Conservation (phyloP, 2,329 filamentous ascomycete genomes). For the Lomentospora prolificans region DNA sequence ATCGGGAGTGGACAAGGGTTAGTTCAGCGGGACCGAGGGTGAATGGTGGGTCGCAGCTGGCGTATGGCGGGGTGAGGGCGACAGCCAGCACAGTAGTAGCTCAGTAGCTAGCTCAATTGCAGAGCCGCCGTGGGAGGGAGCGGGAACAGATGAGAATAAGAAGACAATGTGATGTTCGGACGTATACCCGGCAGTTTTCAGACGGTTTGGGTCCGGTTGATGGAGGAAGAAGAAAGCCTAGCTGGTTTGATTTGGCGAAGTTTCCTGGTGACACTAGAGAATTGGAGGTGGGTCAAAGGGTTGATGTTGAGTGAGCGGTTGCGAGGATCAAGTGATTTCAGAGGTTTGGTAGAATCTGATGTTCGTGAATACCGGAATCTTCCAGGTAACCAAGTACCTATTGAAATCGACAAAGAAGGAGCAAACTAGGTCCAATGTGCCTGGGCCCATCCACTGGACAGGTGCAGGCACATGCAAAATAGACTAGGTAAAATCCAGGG, state of each 20-base stretch:
- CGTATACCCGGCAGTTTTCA: no score
- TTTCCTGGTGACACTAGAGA: no score
- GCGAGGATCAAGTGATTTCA: background rate
- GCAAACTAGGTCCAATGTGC: background rate
- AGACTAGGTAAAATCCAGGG: background rate
- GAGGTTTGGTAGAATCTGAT: background rate
- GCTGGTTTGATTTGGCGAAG: no score
- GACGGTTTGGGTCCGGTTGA: no score
- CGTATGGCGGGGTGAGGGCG: background rate
- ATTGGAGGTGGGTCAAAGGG: no score
- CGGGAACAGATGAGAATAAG: no score
- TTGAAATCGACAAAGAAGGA: background rate
- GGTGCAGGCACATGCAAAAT: background rate
- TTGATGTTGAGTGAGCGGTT: background rate
- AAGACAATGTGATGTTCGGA: no score
- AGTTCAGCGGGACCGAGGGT: background rate
- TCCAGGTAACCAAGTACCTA: background rate
- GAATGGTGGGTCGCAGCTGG: background rate
- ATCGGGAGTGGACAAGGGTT: background rate
- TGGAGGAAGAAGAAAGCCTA: no score
- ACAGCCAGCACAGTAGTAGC: background rate
- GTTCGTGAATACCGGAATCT: background rate
- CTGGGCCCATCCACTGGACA: background rate
- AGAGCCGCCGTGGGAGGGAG: no score
- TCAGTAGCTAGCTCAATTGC: no score